Conservation (phyloP, 805 yeast species). For the Barnettozyma sucrosica region DNA sequence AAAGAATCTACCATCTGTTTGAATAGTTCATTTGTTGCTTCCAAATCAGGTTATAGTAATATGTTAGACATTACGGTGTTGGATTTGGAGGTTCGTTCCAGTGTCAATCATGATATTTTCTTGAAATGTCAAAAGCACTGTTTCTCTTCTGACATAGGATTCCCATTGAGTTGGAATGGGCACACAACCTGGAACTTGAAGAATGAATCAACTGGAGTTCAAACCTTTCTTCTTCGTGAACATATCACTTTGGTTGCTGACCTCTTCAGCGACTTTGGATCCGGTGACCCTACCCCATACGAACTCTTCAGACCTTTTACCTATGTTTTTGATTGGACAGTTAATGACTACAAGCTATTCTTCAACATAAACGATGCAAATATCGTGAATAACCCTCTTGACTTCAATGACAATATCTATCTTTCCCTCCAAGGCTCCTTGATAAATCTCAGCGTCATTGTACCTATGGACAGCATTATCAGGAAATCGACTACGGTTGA, state of each 20-base stretch:
- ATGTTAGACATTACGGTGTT: constrained; percentile 39
- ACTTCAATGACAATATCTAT: constrained; percentile 73
- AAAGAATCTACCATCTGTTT: constrained; percentile 45
- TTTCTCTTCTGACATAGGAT: constrained; percentile 51
- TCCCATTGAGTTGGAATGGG: constrained; percentile 83
- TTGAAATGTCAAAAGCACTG: constrained; percentile 55
- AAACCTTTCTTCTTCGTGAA: constrained; percentile 69
- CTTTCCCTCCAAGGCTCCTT: constrained; percentile 64
- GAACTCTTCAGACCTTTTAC: constrained; percentile 70
- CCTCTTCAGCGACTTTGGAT: constrained; percentile 64
- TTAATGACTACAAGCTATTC: constrained; percentile 52
- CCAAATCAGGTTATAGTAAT: constrained; percentile 51
- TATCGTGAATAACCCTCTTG: constrained; percentile 84
- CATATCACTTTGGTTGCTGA: constrained; percentile 74
- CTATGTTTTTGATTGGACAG: constrained; percentile 56
- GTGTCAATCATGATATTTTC: constrained; percentile 83
- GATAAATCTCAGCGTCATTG: constrained; percentile 38
- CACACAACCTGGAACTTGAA: constrained; percentile 61
- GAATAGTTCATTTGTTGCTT: constrained; percentile 47
- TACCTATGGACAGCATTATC: constrained; percentile 57
- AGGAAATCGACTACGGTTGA: constrained; percentile 46
- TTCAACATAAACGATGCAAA: constrained; percentile 84
- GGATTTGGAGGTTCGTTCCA: constrained; percentile 63
- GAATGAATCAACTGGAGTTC: constrained; percentile 45
- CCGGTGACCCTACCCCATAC: constrained; percentile 68